phyloP scores from a whole-genome alignment of 1,139 yeast genomes.

The Petasospora rhodanensis region DNA sequence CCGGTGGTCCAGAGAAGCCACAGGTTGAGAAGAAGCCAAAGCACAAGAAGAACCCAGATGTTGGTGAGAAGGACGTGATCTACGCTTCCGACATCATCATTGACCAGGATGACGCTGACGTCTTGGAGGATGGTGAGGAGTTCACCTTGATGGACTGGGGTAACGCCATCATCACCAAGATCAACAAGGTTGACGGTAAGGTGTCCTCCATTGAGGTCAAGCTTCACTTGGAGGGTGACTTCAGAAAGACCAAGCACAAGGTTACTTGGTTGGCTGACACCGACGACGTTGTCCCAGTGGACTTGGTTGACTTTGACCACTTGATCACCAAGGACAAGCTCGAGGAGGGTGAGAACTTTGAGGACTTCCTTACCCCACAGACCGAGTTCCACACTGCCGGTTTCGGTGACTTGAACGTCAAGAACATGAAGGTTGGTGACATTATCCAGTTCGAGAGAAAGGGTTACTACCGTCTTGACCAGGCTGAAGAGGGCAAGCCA shows the following conservation, averaged over 20 bases:
- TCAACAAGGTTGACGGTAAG: slow-evolving; percentile 54
- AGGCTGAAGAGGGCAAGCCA: slow-evolving; percentile 52
- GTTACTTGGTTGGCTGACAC: slow-evolving; percentile 94
- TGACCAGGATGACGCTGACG: slow-evolving; percentile 86
- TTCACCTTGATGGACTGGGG: slow-evolving; percentile 99
- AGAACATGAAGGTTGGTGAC: slow-evolving; percentile 74
- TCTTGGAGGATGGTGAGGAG: slow-evolving; percentile 74
- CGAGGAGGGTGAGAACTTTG: slow-evolving; percentile 92
- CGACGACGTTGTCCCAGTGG: slow-evolving; percentile 62
- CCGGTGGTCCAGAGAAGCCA: slow-evolving; percentile 66
- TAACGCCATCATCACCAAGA: slow-evolving; percentile 76
- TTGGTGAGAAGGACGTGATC: slow-evolving; percentile 79
- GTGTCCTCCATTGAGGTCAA: slow-evolving; percentile 70
- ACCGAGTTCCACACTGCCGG: slow-evolving; percentile 84
- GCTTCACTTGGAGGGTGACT: slow-evolving; percentile 92
- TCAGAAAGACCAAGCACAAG: slow-evolving; percentile 94
- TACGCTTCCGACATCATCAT: slow-evolving; percentile 61
- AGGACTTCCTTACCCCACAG: slow-evolving; percentile 83
- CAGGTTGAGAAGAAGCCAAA: slow-evolving; percentile 73
- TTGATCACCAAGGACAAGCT: slow-evolving; percentile 93
- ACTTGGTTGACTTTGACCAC: slow-evolving; percentile 89
- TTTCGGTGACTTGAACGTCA: slow-evolving; percentile 76
- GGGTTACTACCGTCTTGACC: slow-evolving; percentile 89
- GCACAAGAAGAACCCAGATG: slow-evolving; percentile 93
- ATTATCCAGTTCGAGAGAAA: slow-evolving; percentile 95